These are phyloP conservation scores for Botrytis cinerea DNA, from an alignment of 2,329 filamentous ascomycete species.

Conservation along the genomic window DNA sequence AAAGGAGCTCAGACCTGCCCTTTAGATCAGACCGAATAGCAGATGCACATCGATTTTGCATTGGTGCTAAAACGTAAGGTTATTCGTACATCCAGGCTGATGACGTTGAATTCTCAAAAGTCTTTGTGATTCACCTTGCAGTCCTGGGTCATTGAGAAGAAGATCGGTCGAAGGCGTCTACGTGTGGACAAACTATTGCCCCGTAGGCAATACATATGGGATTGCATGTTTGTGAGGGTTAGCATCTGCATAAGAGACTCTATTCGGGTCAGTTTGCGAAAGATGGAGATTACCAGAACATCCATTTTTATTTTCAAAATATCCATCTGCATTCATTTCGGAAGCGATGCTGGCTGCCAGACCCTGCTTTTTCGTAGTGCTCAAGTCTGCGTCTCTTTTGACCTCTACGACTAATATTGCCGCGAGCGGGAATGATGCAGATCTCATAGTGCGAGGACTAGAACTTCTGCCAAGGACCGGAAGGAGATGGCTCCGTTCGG, in stretches of 20 bases:
- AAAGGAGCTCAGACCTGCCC: constrained; percentile 14
- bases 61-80: neutral
- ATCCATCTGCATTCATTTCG: neutral
- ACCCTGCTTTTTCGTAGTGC: constrained; percentile 7
- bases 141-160: neutral
- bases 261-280: neutral
- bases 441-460: constrained; percentile 19
- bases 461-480: constrained; percentile 11
- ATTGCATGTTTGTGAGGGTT: constrained; percentile 2
- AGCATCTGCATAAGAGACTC: constrained; percentile 11
- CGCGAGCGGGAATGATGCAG: constrained; percentile 14
- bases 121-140: constrained; percentile 5
- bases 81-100: neutral
- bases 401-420: constrained; percentile 1
- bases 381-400: neutral
- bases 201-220: neutral
- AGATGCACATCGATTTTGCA: constrained; percentile 2
- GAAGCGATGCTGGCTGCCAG: neutral
- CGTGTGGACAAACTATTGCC: constrained; percentile 12
- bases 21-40: constrained; percentile 17
- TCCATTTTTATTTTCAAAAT: neutral
- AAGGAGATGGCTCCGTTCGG: neutral
- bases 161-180: neutral
- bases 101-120: neutral
- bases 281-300: neutral